Conservation (phyloP, 2,329 filamentous ascomycete genomes). For the Diaporthe humulicola region DNA sequence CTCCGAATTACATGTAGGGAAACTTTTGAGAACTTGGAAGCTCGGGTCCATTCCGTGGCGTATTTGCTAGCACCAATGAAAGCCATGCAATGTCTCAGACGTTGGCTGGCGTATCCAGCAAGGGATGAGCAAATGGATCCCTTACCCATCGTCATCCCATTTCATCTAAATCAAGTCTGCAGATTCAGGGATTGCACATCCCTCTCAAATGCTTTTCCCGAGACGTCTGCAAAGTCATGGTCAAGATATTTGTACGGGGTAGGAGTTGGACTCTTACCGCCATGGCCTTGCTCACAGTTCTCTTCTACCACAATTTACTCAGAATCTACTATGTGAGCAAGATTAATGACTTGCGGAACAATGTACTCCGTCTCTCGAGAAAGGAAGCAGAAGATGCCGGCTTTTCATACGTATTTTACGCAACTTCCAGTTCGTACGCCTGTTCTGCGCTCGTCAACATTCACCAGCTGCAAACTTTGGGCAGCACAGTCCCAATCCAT, state of each 20-base stretch:
- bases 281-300: not conserved
- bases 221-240: not conserved
- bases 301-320: not conserved
- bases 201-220: not conserved
- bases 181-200: no score
- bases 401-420: constrained; percentile 20
- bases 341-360: not conserved
- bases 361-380: not conserved
- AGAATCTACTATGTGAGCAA: constrained; percentile 4
- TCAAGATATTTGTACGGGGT: not conserved
- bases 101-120: not conserved
- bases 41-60: not conserved
- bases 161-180: not conserved
- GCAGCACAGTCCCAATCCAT: constrained; percentile 11
- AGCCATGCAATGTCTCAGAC: not conserved
- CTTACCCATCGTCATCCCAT: not conserved
- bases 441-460: constrained; percentile 31
- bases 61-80: not conserved
- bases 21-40: no score
- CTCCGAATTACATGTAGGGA: not conserved
- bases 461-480: not conserved
- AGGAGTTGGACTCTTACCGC: constrained; percentile 7
- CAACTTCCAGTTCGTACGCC: constrained; percentile 2
- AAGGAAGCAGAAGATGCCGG: not conserved
- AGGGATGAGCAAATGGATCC: not conserved